Evolutionary conservation across 1,284 basidiomycete genomes (phyloP), one percentile per base, ranked within the genome.

Genomic region (Ceratobasidium papillatum): DNA sequence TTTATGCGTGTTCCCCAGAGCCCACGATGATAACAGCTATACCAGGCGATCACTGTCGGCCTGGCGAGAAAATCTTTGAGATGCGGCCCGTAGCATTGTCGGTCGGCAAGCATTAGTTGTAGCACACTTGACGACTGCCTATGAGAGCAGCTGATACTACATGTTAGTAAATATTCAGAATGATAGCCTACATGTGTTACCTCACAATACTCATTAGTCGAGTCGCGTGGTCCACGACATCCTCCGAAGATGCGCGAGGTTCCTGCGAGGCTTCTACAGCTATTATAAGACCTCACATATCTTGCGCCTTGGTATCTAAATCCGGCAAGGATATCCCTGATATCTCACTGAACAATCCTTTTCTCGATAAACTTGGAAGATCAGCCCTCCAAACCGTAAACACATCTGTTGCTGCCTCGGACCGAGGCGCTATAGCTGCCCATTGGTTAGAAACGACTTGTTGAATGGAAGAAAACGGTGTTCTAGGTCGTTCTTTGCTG

Each of bases 161-260:
- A 19, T 8, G 25, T 41, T 41, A 47, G 45, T 47, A 72, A 17
- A 61, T 51, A 30, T n/a, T 3, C 11, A 61, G 52, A 27, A 27
- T 30, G 52, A 34, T 45, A 61, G 27, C 43, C n/a, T 51, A 12
- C 47, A 9, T 36, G 19, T n/a, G n/a, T n/a, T n/a, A n/a, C n/a
- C n/a, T n/a, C n/a, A n/a, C n/a, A n/a, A n/a, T n/a, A n/a, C n/a
- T n/a, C n/a, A 61, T 64, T 49, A 30, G 58, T 25, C 30, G 32
- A 19, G 22, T 19, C 22, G 22, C 45, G 12, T 34, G 45, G 25
- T 41, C 12, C 43, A 19, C n/a, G 58, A 2, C 34, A 25, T 32
- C n/a, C 38, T 45, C 69, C 69, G 69, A 41, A n/a, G 58, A 61
- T 51, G 22, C 34, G 69, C 66, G 66, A 71, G 52, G 54, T 71